phyloP scores from a whole-genome alignment of 2,329 filamentous ascomycete species.

The Aspergillus glaucus region DNA sequence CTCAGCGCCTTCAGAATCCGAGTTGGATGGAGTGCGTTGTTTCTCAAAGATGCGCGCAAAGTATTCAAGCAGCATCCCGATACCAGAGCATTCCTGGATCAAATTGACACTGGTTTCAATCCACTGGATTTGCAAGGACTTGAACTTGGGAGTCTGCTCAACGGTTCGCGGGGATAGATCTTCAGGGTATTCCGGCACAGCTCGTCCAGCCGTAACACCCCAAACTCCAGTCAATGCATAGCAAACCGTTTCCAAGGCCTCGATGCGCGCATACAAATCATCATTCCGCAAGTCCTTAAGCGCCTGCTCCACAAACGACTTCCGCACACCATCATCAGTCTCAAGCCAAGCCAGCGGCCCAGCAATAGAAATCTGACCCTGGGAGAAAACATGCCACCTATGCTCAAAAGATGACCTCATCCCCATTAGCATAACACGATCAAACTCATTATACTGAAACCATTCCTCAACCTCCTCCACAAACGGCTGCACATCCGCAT shows the following conservation, averaged over 20 bases:
- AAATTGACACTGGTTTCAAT: constrained; percentile 39
- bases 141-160: constrained; percentile 40
- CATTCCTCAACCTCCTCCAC: constrained; percentile 93
- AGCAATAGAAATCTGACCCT: constrained; percentile 20
- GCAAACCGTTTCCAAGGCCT: constrained; percentile 41
- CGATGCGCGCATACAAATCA: constrained; percentile 38
- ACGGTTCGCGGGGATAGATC: constrained; percentile 31
- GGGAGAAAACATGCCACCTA: constrained; percentile 59
- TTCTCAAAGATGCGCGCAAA: constrained; percentile 36
- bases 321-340: constrained; percentile 48
- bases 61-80: constrained; percentile 31
- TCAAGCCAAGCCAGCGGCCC: constrained; percentile 59
- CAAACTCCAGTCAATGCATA: constrained; percentile 62
- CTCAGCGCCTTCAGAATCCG: constrained; percentile 21
- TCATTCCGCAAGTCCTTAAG: constrained; percentile 32
- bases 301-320: constrained; percentile 35
- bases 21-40: constrained; percentile 19
- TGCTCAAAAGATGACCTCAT: constrained; percentile 71
- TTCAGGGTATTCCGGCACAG: constrained; percentile 23
- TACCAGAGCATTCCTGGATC: constrained; percentile 29
- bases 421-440: constrained; percentile 70
- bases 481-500: constrained; percentile 65
- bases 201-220: constrained; percentile 57
- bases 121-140: constrained; percentile 43
- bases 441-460: constrained; percentile 87